Percentiles rank a stretch among this genome's conserved stretches.
Conservation (phyloP, 2,329 filamentous ascomycete species). For the Dothideomycetes sp. region DNA sequence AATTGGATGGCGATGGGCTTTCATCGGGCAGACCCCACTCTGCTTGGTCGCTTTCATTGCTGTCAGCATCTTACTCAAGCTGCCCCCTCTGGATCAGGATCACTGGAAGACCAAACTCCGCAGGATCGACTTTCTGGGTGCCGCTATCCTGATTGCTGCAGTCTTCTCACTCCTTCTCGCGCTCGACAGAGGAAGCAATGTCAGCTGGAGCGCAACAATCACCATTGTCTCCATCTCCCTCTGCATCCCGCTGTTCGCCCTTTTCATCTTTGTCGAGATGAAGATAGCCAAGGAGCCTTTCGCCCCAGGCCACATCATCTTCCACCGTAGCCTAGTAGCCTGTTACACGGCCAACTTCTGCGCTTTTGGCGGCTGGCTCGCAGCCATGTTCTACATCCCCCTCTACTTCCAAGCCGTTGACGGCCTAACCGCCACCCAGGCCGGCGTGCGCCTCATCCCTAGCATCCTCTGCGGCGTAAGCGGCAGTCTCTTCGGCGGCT, state of each 20-base stretch:
- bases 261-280: conserved; percentile 61
- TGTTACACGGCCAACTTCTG: conserved; percentile 66
- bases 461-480: conserved; percentile 50
- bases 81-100: conserved; percentile 46
- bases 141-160: conserved; percentile 52
- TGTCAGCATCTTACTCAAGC: conserved; percentile 51
- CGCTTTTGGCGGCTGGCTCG: conserved; percentile 48
- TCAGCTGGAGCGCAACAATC: conserved; percentile 50
- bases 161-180: conserved; percentile 57
- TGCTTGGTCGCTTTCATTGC: conserved; percentile 54
- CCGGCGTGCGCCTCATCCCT: conserved; percentile 57
- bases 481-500: conserved; percentile 54
- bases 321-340: conserved; percentile 54
- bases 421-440: conserved; percentile 49
- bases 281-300: conserved; percentile 60
- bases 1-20: conserved; percentile 69
- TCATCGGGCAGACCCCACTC: conserved; percentile 59
- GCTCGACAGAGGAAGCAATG: conserved; percentile 62
- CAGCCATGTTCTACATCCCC: conserved; percentile 60
- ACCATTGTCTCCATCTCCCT: conserved; percentile 48
- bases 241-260: conserved; percentile 47
- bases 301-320: conserved; percentile 62
- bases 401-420: conserved; percentile 67
- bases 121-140: conserved; percentile 64
- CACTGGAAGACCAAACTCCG: conserved; percentile 56